phyloP scores from a whole-genome alignment of 192 early-diverging fungal species.

The Coemansia sp. region DNA sequence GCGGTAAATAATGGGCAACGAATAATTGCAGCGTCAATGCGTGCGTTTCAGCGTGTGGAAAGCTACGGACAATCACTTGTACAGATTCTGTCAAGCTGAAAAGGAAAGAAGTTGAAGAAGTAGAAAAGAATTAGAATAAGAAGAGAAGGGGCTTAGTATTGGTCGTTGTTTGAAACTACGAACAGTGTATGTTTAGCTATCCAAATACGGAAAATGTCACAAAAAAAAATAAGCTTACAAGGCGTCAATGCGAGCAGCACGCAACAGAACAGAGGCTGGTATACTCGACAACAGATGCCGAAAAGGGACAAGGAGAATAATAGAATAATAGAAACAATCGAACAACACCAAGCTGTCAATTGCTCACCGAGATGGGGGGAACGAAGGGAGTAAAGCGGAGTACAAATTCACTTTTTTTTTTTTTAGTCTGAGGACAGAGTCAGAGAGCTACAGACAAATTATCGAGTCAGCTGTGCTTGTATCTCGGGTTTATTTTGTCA shows the following conservation, averaged over 20 bases:
- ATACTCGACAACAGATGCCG: background rate
- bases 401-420: background rate
- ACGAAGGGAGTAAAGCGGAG: background rate
- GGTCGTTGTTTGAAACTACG: background rate
- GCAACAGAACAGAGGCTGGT: background rate
- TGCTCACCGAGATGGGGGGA: background rate
- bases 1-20: background rate
- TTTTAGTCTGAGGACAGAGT: background rate
- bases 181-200: background rate
- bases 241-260: background rate
- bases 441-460: background rate
- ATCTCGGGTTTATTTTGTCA: background rate
- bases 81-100: too few relatives aligned
- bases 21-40: conserved; percentile 21
- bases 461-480: background rate
- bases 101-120: background rate
- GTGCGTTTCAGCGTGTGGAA: conserved; percentile 11
- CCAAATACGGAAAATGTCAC: background rate
- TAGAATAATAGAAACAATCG: background rate
- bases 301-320: background rate
- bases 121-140: background rate
- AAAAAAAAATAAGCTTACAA: background rate
- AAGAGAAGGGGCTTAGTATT: background rate
- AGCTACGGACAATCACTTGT: conserved; percentile 26
- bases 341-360: background rate